These are phyloP conservation scores for Picea engelmannii DNA, from an alignment of 83 land plant species.

Conservation along the genomic window DNA sequence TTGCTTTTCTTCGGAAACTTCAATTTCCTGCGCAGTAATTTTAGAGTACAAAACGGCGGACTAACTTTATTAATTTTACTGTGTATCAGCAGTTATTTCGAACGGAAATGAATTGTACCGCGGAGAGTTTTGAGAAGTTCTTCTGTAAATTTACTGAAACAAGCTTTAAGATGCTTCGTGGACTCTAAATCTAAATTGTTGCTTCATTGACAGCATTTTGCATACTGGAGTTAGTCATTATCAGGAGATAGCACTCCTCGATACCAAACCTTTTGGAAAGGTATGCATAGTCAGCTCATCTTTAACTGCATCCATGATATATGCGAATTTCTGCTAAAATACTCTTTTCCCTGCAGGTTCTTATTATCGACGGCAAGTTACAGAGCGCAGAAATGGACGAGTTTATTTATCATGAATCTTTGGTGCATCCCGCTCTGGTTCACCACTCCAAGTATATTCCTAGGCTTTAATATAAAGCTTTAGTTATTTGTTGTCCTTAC, in stretches of 20 bases:
- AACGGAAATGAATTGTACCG: too few relatives aligned
- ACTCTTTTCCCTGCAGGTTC: slow-evolving; percentile 26
- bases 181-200: not conserved
- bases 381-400: slow-evolving; percentile 62
- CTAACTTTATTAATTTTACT: too few relatives aligned
- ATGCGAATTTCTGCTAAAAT: slow-evolving; percentile 10
- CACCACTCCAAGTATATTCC: slow-evolving; percentile 21
- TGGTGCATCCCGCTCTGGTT: slow-evolving; percentile 60
- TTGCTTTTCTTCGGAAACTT: too few relatives aligned
- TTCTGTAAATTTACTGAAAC: too few relatives aligned
- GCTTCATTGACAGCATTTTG: slow-evolving; percentile 45
- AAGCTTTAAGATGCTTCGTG: not conserved
- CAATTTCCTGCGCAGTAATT: too few relatives aligned
- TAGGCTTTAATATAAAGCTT: not conserved
- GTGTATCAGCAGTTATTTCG: too few relatives aligned
- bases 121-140: too few relatives aligned
- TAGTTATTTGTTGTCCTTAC: too few relatives aligned
- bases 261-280: slow-evolving; percentile 94
- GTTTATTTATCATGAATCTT: slow-evolving; percentile 60
- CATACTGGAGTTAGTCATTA: slow-evolving; percentile 73
- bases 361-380: slow-evolving; percentile 51
- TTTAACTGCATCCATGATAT: not conserved
- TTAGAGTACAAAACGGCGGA: too few relatives aligned
- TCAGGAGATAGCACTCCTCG: slow-evolving; percentile 87
- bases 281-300: slow-evolving; percentile 23